Base-by-base conservation (phyloP, 305 asterid genomes). In the Fraxinus floribunda region DNA sequence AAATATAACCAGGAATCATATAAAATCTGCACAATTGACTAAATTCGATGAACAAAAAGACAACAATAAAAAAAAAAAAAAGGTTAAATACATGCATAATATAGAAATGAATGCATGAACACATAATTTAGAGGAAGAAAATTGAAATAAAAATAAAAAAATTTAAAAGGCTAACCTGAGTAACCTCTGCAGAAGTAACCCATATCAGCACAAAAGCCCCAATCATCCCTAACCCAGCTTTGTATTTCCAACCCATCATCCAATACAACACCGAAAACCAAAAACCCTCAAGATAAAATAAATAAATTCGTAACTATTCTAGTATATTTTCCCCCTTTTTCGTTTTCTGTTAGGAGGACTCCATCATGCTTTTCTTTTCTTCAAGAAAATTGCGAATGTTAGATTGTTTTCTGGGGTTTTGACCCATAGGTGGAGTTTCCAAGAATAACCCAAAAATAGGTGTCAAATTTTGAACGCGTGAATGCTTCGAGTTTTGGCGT, bases 151-250 rank as follows among this genome's bases (percentile, higher is more conserved):
- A 49, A 30, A 11, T 8, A 57, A 7, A 16, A 7, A 71, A 22
- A 35, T 35, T 76, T 35, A 0, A 24, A 76, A 72, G 70, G 29
- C 85, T 5, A 35, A 93, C 98, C 98, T 91, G 95, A 29, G 97
- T 94, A 85, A 92, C 84, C 89, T 94, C 98, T 1, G 98, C 97
- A 74, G 94, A 87, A 83, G 93, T 83, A 79, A 94, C 98, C 97
- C 98, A 94, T 84, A 92, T 89, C 71, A 94, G 52, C 75, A 92
- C 97, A 88, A 91, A 89, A 77, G 90, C 88, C 81, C 95, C 98
- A 78, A 94, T 94, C 85, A 92, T 82, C 76, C 88, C 94, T 89
- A 92, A 84, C 41, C 97, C 97, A 1, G 94, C 90, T 81, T 79
- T 83, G 77, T 94, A 92, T 87, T 88, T 89, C 94, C 94, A 94